Conservation (phyloP, 1,284 basidiomycete genomes). For the Mycena citricolor region DNA sequence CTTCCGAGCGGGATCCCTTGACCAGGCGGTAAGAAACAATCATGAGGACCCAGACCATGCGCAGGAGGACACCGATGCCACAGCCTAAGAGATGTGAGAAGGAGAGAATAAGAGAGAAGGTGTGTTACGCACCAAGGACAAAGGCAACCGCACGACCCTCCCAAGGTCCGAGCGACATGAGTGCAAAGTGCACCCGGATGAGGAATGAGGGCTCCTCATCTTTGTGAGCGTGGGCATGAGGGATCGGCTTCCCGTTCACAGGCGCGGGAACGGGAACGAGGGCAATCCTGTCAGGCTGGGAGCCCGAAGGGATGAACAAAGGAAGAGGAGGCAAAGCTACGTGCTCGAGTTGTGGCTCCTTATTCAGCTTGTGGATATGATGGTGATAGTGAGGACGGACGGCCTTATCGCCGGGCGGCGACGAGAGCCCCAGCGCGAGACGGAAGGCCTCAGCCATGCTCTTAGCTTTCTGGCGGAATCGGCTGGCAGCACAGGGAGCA, state of each 20-base stretch:
- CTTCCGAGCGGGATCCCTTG: constrained; percentile 39
- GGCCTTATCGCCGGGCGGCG: constrained; percentile 26
- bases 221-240: constrained; percentile 32
- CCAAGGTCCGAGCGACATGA: constrained; percentile 72
- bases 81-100: constrained; percentile 52
- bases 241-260: constrained; percentile 24
- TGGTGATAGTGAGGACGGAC: constrained; percentile 24
- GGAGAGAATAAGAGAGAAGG: background rate
- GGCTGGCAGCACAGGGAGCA: constrained; percentile 20
- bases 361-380: constrained; percentile 20
- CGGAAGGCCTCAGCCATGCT: constrained; percentile 50
- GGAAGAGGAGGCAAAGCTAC: constrained; percentile 25
- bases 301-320: constrained; percentile 25
- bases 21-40: constrained; percentile 57
- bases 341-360: constrained; percentile 24
- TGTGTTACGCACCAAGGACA: constrained; percentile 70
- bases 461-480: constrained; percentile 44
- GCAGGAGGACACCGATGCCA: constrained; percentile 71
- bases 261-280: constrained; percentile 20
- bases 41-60: constrained; percentile 71
- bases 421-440: constrained; percentile 46
- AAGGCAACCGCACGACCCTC: constrained; percentile 76
- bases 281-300: constrained; percentile 19
- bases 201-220: constrained; percentile 42
- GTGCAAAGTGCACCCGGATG: constrained; percentile 55